phyloP scores from a whole-genome alignment of 208 protist genomes.

The Trypanosoma brucei region DNA sequence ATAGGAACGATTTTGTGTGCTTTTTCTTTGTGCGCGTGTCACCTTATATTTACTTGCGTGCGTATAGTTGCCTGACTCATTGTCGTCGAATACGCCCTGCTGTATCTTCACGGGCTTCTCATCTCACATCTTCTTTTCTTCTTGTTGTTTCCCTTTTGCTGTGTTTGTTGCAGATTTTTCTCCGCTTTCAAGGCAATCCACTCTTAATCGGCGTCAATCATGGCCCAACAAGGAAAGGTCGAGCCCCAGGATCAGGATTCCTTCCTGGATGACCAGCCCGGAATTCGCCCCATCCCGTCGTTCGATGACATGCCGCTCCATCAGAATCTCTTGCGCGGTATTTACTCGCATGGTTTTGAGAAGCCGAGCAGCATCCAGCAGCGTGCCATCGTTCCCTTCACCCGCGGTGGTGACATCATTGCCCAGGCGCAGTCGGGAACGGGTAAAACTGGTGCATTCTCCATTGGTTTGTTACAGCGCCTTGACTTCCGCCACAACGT shows the following conservation, averaged over 20 bases:
- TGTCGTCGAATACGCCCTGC: no score
- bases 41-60: no score
- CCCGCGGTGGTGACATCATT: slow-evolving; percentile 95
- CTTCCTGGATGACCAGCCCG: slow-evolving; percentile 86
- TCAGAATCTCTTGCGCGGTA: slow-evolving; percentile 95
- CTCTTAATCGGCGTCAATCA: slow-evolving; percentile 20
- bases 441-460: slow-evolving; percentile 99
- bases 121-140: background rate
- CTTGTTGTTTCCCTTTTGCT: slow-evolving; percentile 7
- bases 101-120: background rate
- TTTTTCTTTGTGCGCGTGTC: no score
- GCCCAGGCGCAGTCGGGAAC: slow-evolving; percentile 94
- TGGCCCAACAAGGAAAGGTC: slow-evolving; percentile 74
- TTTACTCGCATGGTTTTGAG: slow-evolving; percentile 99
- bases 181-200: slow-evolving; percentile 30
- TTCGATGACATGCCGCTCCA: slow-evolving; percentile 99
- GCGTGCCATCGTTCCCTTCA: slow-evolving; percentile 96
- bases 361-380: slow-evolving; percentile 99
- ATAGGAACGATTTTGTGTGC: no score
- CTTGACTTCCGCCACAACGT: slow-evolving; percentile 87
- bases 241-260: slow-evolving; percentile 88
- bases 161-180: slow-evolving; percentile 21
- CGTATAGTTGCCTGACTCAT: no score
- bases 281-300: slow-evolving; percentile 83
- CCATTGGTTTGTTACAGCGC: slow-evolving; percentile 93